phyloP scores from a whole-genome alignment of 2,329 filamentous ascomycete genomes.

The Drechslera avenae region DNA sequence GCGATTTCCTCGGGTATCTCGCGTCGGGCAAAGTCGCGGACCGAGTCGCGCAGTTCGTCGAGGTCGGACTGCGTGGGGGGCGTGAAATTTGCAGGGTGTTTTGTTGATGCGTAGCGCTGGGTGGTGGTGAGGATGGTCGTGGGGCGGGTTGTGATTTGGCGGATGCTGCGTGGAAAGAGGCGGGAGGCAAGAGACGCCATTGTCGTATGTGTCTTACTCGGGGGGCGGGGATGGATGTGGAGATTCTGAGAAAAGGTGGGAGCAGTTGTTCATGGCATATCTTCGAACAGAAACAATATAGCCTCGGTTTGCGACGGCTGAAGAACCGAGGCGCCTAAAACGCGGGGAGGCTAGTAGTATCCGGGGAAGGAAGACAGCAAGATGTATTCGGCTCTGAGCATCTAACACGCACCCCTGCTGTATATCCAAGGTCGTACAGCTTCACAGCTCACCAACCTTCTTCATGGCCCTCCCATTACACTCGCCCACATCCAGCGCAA shows the following conservation, averaged over 20 bases:
- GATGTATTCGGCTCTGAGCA: slow-evolving; percentile 16
- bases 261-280: too few relatives aligned
- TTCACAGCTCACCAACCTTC: slow-evolving; percentile 35
- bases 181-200: slow-evolving; percentile 43
- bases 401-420: neutral
- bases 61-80: slow-evolving; percentile 75
- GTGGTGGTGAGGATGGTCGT: slow-evolving; percentile 15
- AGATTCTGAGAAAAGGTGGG: too few relatives aligned
- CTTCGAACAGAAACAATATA: neutral
- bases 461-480: slow-evolving; percentile 46
- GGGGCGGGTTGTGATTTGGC: slow-evolving; percentile 35
- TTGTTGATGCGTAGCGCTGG: slow-evolving; percentile 63
- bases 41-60: slow-evolving; percentile 77
- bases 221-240: too few relatives aligned
- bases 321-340: slow-evolving; percentile 27
- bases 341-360: slow-evolving; percentile 28
- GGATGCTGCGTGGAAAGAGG: slow-evolving; percentile 49
- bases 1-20: slow-evolving; percentile 87
- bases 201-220: slow-evolving; percentile 16
- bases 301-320: slow-evolving; percentile 34
- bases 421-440: too few relatives aligned
- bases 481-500: slow-evolving; percentile 72
- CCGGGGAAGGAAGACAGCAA: slow-evolving; percentile 21
- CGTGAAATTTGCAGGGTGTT: slow-evolving; percentile 70
- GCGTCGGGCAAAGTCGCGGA: slow-evolving; percentile 84